Base-by-base conservation (phyloP, 2,329 filamentous ascomycete genomes). In the Fusarium sp. region DNA sequence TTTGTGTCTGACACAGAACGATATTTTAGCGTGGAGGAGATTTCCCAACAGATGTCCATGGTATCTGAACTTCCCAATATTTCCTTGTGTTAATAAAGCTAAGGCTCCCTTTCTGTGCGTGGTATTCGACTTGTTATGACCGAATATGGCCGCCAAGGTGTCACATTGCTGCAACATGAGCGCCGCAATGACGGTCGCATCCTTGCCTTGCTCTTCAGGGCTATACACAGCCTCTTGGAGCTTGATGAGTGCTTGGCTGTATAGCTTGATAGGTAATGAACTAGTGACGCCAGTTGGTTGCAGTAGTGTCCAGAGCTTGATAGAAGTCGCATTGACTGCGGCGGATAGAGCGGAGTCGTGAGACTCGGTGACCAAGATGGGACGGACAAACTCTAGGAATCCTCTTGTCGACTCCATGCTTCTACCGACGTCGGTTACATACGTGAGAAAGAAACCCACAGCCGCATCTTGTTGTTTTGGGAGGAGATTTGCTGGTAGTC, bases 161-260 rank as follows among this genome's bases (percentile, higher is more conserved):
- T 69, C 69, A 16, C 71, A 49, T 6, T 53, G 30, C 26, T 71
- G 69, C 2, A 71, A 28, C n/a, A 71, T 39, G 3, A 71, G 49
- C 1, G 61, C 55, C 1, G 69, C 49, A 1, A 71, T 5, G 3
- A 71, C 69, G 0, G 68, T 71, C 0, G 55, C 68, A 13, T 66
- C 65, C 0, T 26, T 23, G 0, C 12, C 41, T 11, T 48, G 42
- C 8, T 69, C 61, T 3, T 13, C 5, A 0, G 51, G n/a, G 2
- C 39, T 21, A 3, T 48, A 6, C 0, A 58, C 52, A 2, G 69
- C 69, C 13, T 39, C 9, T 3, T 56, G 64, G 4, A 71, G 30
- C 5, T 45, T 41, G 0, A 37, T n/a, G 2, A 71, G 25, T 5
- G 69, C 67, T n/a, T 60, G 28, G 1, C 16, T 37, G 8, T 58